phyloP scores from a whole-genome alignment of 176 grass and related monocot genomes.

The Bothriochloa decipiens region DNA sequence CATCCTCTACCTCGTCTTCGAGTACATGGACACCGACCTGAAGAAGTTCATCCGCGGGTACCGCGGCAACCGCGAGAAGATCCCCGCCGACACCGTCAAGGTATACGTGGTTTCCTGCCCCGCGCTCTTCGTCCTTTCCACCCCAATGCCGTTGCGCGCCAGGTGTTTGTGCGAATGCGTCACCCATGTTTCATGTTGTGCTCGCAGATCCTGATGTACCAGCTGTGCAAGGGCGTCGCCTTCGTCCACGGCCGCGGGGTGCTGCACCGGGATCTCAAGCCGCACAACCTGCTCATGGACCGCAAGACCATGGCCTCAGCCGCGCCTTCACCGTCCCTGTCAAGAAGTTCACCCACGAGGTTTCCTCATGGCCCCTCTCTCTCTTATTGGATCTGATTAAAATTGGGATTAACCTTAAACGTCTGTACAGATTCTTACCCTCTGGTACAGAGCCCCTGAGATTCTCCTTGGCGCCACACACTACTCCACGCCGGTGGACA shows the following conservation, averaged over 20 bases:
- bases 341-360: slow-evolving; percentile 99
- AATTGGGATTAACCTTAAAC: background rate
- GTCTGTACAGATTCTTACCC: slow-evolving; percentile 79
- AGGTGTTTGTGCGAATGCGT: slow-evolving; percentile 36
- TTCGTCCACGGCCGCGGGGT: slow-evolving; percentile 88
- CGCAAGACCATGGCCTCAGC: slow-evolving; percentile 92
- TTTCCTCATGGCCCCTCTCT: slow-evolving; percentile 17
- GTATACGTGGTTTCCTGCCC: slow-evolving; percentile 38
- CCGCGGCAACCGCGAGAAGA: slow-evolving; percentile 66
- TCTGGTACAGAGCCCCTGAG: slow-evolving; percentile 98
- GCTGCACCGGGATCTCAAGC: slow-evolving; percentile 92
- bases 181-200: background rate
- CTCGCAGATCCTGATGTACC: slow-evolving; percentile 93
- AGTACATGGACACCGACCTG: slow-evolving; percentile 99
- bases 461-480: slow-evolving; percentile 85
- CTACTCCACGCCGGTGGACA: slow-evolving; percentile 92
- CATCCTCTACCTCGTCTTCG: slow-evolving; percentile 96
- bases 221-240: slow-evolving; percentile 88
- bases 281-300: slow-evolving; percentile 98
- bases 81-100: slow-evolving; percentile 64
- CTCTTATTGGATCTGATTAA: background rate
- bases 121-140: background rate
- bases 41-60: slow-evolving; percentile 92
- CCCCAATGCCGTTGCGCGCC: background rate
- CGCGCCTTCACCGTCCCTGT: slow-evolving; percentile 77